Evolutionary conservation across 345 rosid species (phyloP).

Genomic region (Boechera divaricarpa): DNA sequence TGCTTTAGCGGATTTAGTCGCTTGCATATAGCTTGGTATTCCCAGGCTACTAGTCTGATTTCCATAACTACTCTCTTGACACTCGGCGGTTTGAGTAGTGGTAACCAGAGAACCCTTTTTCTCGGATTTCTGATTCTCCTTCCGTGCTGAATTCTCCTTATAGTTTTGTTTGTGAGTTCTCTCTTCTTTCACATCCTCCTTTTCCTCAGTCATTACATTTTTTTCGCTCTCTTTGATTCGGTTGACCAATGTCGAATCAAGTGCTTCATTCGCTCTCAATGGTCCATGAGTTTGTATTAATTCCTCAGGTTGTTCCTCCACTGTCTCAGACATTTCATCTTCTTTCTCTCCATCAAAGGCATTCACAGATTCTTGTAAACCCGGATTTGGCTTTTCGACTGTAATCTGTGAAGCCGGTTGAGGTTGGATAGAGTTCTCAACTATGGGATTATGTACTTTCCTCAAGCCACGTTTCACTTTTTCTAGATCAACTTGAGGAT

Average conservation of each 20-base stretch:
- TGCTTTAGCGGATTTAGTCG: conserved; percentile 90
- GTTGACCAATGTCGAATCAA: conserved; percentile 40
- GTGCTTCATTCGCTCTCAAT: conserved; percentile 47
- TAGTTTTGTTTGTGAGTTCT: conserved; percentile 49
- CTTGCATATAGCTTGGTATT: conserved; percentile 91
- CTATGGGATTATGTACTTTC: conserved; percentile 74
- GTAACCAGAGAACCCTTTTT: conserved; percentile 50
- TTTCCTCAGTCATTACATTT: conserved; percentile 48
- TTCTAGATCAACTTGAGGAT: conserved; percentile 82
- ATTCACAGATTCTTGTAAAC: conserved; percentile 50
- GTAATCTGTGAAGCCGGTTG: conserved; percentile 54
- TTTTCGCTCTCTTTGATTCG: conserved; percentile 40
- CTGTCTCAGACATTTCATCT: conserved; percentile 38
- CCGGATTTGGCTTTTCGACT: conserved; percentile 57
- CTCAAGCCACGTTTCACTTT: conserved; percentile 87
- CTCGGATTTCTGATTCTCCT: conserved; percentile 58
- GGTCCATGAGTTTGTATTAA: conserved; percentile 43
- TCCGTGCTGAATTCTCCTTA: conserved; percentile 53
- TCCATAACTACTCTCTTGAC: conserved; percentile 57
- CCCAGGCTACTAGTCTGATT: conserved; percentile 53
- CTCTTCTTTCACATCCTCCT: conserved; percentile 53
- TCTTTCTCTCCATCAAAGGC: conserved; percentile 47
- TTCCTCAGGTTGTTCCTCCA: conserved; percentile 46
- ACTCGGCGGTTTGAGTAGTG: conserved; percentile 55
- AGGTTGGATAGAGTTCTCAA: conserved; percentile 60